Percentiles rank a stretch among this genome's conserved stretches.
These are phyloP conservation scores for Amaranthus palmeri DNA, from an alignment of 148 eudicot genomes.

Conservation along the genomic window DNA sequence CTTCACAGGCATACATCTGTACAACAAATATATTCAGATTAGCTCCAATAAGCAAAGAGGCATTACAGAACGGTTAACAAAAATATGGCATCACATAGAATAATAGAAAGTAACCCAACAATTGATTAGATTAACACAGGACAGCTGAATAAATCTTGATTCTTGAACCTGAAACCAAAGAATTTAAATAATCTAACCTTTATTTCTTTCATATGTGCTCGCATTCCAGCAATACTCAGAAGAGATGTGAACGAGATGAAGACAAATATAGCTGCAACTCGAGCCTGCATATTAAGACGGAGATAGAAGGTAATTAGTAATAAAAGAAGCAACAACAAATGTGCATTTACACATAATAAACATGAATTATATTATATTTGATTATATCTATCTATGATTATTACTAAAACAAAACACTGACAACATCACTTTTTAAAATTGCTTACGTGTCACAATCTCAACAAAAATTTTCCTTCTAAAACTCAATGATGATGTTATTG, in stretches of 20 bases:
- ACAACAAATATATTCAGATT: conserved; percentile 14
- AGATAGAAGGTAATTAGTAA: conserved; percentile 1
- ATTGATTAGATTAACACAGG: neutral
- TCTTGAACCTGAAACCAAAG: neutral
- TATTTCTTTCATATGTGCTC: conserved; percentile 76
- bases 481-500: too few relatives aligned
- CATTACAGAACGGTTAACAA: neutral
- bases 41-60: conserved; percentile 9
- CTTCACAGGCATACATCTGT: conserved; percentile 78
- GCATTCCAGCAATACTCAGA: conserved; percentile 76
- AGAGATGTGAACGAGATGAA: conserved; percentile 84
- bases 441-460: too few relatives aligned
- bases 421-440: too few relatives aligned
- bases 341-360: neutral
- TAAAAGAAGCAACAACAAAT: neutral
- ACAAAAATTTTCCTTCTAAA: too few relatives aligned
- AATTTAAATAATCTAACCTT: conserved; percentile 40
- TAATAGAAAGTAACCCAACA: neutral
- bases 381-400: too few relatives aligned
- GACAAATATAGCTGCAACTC: conserved; percentile 86
- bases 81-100: neutral
- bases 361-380: neutral
- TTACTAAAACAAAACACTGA: too few relatives aligned
- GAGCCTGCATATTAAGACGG: conserved; percentile 52
- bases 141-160: neutral